phyloP scores from a whole-genome alignment of 2,329 filamentous ascomycete species.

The Ceratocystis alfenasii region DNA sequence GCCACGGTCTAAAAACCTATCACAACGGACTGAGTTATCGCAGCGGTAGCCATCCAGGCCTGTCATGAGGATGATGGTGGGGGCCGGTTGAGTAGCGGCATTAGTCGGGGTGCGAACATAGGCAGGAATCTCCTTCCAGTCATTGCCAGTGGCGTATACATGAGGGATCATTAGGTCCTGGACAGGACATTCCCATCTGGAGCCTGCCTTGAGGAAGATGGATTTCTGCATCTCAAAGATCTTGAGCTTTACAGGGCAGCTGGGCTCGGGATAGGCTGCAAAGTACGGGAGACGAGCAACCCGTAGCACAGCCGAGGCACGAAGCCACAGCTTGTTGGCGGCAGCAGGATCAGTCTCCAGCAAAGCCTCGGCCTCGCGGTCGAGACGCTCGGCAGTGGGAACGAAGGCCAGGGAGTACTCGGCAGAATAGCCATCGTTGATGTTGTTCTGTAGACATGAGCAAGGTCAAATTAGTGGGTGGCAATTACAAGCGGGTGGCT shows the following conservation, averaged over 20 bases:
- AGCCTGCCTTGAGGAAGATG: slow-evolving; percentile 46
- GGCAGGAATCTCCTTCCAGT: slow-evolving; percentile 47
- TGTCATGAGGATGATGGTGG: slow-evolving; percentile 46
- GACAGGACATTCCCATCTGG: slow-evolving; percentile 45
- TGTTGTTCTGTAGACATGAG: slow-evolving; percentile 33
- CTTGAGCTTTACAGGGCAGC: slow-evolving; percentile 40
- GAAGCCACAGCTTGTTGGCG: slow-evolving; percentile 53
- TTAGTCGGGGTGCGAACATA: slow-evolving; percentile 51
- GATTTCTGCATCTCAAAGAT: slow-evolving; percentile 57
- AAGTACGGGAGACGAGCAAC: slow-evolving; percentile 59
- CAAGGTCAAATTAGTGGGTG: neutral
- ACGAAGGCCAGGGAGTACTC: slow-evolving; percentile 54
- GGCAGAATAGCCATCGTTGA: slow-evolving; percentile 54
- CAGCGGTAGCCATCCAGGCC: slow-evolving; percentile 52
- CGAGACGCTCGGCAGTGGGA: slow-evolving; percentile 47
- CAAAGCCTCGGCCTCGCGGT: slow-evolving; percentile 40
- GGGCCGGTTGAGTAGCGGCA: slow-evolving; percentile 28
- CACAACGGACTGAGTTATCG: slow-evolving; percentile 48
- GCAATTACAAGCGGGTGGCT: neutral
- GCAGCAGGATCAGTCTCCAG: slow-evolving; percentile 37
- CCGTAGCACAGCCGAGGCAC: slow-evolving; percentile 59
- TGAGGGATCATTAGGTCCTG: slow-evolving; percentile 52
- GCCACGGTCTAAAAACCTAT: slow-evolving; percentile 50
- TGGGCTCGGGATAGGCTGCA: slow-evolving; percentile 31
- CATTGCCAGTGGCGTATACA: slow-evolving; percentile 36